phyloP scores from a whole-genome alignment of 345 rosid species.

The Pugionium cornutum region DNA sequence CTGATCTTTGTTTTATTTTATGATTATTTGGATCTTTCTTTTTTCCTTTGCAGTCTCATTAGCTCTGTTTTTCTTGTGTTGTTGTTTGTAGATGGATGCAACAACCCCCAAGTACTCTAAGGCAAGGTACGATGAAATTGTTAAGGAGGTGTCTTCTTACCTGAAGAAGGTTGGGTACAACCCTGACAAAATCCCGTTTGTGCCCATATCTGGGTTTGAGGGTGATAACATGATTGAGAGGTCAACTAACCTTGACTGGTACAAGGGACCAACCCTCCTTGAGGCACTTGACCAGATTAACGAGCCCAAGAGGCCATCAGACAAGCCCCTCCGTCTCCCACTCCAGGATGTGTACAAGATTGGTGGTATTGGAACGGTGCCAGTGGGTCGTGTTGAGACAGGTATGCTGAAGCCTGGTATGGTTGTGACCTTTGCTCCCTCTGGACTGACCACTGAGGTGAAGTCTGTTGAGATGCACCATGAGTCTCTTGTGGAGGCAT shows the following conservation, averaged over 20 bases:
- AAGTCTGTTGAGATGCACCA: too few relatives aligned
- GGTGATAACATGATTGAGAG: slow-evolving; percentile 60
- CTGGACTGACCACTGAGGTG: slow-evolving; percentile 47
- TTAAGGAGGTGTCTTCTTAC: slow-evolving; percentile 59
- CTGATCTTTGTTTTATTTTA: neutral
- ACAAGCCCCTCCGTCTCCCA: slow-evolving; percentile 87
- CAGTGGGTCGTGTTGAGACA: slow-evolving; percentile 73
- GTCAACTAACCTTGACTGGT: slow-evolving; percentile 56
- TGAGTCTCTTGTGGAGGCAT: too few relatives aligned
- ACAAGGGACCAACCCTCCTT: slow-evolving; percentile 57
- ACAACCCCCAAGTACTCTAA: slow-evolving; percentile 55
- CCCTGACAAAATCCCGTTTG: slow-evolving; percentile 51
- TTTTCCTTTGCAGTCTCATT: neutral
- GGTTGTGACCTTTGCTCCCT: slow-evolving; percentile 74
- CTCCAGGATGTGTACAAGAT: slow-evolving; percentile 92
- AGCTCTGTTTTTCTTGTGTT: too few relatives aligned
- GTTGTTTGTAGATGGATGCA: slow-evolving; percentile 48
- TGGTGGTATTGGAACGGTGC: slow-evolving; percentile 86
- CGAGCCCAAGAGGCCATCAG: slow-evolving; percentile 77
- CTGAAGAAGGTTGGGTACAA: slow-evolving; percentile 57
- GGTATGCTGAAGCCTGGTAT: slow-evolving; percentile 73
- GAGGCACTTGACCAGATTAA: slow-evolving; percentile 50
- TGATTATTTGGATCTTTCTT: neutral
- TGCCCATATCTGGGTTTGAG: slow-evolving; percentile 54
- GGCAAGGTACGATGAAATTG: slow-evolving; percentile 52